Base-by-base conservation (phyloP, 106 monocot genomes). In the Cymbidium sinense region DNA sequence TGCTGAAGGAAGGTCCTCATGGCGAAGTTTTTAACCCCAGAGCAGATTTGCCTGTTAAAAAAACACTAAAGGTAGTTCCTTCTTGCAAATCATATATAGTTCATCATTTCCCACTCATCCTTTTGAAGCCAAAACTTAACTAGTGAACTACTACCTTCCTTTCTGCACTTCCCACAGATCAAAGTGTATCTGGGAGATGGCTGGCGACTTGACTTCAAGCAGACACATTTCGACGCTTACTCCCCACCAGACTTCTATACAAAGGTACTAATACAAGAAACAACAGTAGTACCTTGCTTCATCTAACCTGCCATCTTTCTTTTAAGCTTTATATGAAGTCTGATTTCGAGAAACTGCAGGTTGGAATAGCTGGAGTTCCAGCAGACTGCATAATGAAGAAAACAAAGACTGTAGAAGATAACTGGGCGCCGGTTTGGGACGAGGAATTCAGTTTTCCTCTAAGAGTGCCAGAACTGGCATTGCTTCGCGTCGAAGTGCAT, bases 151-250 rank as follows among this genome's bases (percentile, higher is more conserved):
- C 10, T 44, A 44, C 10, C 10, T 44, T 11, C n/a, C n/a, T n/a
- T n/a, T n/a, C n/a, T n/a, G n/a, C n/a, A n/a, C n/a, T n/a, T 50
- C 50, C 74, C 64, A 44, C 75, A 87, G 87, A 82, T 88, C 20
- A 88, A 88, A 75, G 82, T 88, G 7, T 87, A 88, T 82, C 77
- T 88, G 88, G 88, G 88, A 28, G 88, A 88, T 50, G 88, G 88
- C 15, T 88, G 88, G 88, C 77, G 67, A 10, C 35, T 82, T 75
- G 88, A 88, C 70, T 88, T 88, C 82, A 79, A 73, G 1, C 79
- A 79, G 67, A 88, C 88, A 21, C 74, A 85, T 69, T 88, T 88
- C 52, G 88, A 88, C 75, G 61, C 58, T 70, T 88, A 85, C 36
- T 88, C 88, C 34, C 88, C 87, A 73, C 87, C 87, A 19, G 87